These are phyloP conservation scores for Hortaea sp. DNA, from an alignment of 2,329 filamentous ascomycete species.

Conservation along the genomic window DNA sequence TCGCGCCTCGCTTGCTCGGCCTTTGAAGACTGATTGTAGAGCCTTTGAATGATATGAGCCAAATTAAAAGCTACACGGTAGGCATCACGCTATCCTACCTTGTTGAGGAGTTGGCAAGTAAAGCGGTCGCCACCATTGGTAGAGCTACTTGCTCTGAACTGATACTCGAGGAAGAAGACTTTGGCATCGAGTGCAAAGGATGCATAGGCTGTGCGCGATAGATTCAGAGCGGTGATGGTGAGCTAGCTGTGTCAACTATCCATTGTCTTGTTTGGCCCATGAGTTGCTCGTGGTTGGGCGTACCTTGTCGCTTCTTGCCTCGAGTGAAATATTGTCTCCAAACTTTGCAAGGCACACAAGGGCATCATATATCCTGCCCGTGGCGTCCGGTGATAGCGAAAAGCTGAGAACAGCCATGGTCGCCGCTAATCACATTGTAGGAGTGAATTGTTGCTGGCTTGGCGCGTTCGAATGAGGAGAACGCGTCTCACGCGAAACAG, in stretches of 20 bases:
- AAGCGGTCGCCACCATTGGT: conserved; percentile 40
- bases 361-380: conserved; percentile 60
- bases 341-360: conserved; percentile 69
- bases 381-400: conserved; percentile 62
- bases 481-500: not conserved
- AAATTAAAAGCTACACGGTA: not conserved
- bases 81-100: conserved; percentile 36
- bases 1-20: conserved; percentile 51
- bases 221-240: conserved; percentile 63
- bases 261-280: not conserved
- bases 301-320: conserved; percentile 60
- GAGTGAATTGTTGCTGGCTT: conserved; percentile 2
- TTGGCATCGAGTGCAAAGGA: conserved; percentile 58
- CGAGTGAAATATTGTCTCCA: conserved; percentile 67
- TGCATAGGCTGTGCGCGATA: conserved; percentile 71
- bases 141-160: conserved; percentile 37
- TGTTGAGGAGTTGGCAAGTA: conserved; percentile 65
- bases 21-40: conserved; percentile 65
- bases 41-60: conserved; percentile 10
- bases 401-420: conserved; percentile 51
- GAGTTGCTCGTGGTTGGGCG: conserved; percentile 2
- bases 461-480: not conserved
- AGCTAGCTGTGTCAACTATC: conserved; percentile 40
- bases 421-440: not conserved
- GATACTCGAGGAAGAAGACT: conserved; percentile 64